Evolutionary conservation across 805 yeast genomes (phyloP).

Genomic region (Candida chauliodis): DNA sequence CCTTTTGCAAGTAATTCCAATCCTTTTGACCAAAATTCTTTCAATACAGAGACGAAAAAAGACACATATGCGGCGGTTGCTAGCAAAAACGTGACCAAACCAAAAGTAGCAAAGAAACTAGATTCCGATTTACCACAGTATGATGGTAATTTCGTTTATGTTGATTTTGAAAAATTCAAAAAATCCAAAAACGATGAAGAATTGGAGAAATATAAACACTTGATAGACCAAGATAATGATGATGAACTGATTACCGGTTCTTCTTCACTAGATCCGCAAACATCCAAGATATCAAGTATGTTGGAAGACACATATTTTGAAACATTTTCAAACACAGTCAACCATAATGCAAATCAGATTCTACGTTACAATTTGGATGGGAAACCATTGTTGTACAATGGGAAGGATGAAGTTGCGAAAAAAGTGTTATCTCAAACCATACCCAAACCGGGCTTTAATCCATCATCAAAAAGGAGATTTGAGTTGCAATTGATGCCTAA

Average conservation of each 20-base stretch:
- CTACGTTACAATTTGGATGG: slow-evolving; percentile 82
- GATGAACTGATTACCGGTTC: slow-evolving; percentile 3
- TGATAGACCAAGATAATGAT: slow-evolving; percentile 46
- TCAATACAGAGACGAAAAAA: slow-evolving; percentile 13
- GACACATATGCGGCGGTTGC: slow-evolving; percentile 23
- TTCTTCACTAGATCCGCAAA: slow-evolving; percentile 18
- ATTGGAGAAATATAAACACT: slow-evolving; percentile 39
- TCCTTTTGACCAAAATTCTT: slow-evolving; percentile 25
- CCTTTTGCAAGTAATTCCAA: slow-evolving; percentile 29
- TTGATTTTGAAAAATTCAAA: slow-evolving; percentile 67
- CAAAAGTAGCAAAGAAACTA: slow-evolving; percentile 7
- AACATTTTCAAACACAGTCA: slow-evolving; percentile 68
- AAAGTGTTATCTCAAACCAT: slow-evolving; percentile 29
- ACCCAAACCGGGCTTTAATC: slow-evolving; percentile 61
- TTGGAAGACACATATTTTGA: slow-evolving; percentile 77
- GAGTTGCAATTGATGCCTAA: slow-evolving; percentile 96
- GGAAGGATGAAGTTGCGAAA: slow-evolving; percentile 51
- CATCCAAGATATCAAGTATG: slow-evolving; percentile 28
- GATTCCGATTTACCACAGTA: slow-evolving; percentile 41
- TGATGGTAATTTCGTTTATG: slow-evolving; percentile 65
- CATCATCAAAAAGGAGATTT: slow-evolving; percentile 57
- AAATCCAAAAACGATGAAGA: slow-evolving; percentile 53
- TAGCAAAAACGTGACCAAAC: slow-evolving; percentile 11
- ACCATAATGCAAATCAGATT: slow-evolving; percentile 83
- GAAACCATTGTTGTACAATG: slow-evolving; percentile 68